Evolutionary conservation across 345 rosid genomes (phyloP).

Genomic region (Odontarrhena argentea): DNA sequence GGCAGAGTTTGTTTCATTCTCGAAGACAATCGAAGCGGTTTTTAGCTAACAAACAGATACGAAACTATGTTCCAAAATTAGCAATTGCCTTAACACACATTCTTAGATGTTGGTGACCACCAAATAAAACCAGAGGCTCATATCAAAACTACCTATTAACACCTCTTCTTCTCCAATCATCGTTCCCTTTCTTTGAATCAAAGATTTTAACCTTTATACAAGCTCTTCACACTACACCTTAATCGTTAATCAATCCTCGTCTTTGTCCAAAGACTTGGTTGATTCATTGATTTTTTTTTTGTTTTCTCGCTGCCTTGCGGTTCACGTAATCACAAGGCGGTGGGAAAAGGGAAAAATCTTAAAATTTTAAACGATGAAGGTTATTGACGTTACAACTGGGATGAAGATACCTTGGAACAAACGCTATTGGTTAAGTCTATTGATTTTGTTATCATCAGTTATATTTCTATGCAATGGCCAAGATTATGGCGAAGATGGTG

Average conservation of each 20-base stretch:
- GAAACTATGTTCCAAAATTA: conserved; percentile 35
- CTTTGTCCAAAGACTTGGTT: conserved; percentile 32
- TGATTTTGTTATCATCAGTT: conserved; percentile 24
- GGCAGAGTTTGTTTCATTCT: conserved; percentile 19
- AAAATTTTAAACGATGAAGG: conserved; percentile 18
- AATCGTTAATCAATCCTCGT: conserved; percentile 18
- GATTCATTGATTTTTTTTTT: background rate
- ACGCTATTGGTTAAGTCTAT: conserved; percentile 34
- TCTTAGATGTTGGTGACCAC: conserved; percentile 39
- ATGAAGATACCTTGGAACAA: conserved; percentile 45
- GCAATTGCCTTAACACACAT: conserved; percentile 28
- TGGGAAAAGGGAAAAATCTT: conserved; percentile 8
- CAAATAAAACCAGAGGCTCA: conserved; percentile 39
- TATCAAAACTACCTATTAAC: conserved; percentile 15
- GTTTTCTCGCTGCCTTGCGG: conserved; percentile 42
- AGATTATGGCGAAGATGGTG: conserved; percentile 44
- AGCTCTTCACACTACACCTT: conserved; percentile 28
- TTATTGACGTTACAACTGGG: conserved; percentile 30
- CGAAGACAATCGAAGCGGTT: conserved; percentile 17
- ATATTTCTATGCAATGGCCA: conserved; percentile 50
- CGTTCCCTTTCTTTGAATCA: conserved; percentile 4
- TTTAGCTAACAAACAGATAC: conserved; percentile 29
- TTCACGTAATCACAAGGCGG: conserved; percentile 43
- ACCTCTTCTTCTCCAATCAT: conserved; percentile 31
- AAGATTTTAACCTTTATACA: conserved; percentile 14